Percentiles rank a stretch among this genome's conserved stretches.
phyloP scores from a whole-genome alignment of 345 rosid species.

The Eucalyptus cloeziana region DNA sequence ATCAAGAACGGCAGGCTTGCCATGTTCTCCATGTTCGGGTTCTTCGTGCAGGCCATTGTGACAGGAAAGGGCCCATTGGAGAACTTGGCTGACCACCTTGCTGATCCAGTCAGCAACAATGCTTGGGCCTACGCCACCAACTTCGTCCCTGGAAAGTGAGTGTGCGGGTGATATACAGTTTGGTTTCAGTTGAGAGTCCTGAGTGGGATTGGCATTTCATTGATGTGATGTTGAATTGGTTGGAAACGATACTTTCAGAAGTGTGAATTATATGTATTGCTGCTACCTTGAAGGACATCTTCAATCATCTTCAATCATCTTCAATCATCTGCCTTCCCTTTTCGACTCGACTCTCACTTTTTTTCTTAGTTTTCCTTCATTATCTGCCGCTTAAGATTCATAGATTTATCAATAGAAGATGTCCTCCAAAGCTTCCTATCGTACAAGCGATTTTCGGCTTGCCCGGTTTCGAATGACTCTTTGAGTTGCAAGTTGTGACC shows the following conservation, averaged over 20 bases:
- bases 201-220: neutral
- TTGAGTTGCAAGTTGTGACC: neutral
- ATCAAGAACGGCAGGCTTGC: slow-evolving; percentile 13
- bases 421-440: neutral
- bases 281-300: neutral
- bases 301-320: neutral
- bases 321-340: neutral
- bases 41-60: slow-evolving; percentile 3
- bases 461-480: neutral
- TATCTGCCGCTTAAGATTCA: neutral
- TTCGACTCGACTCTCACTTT: neutral
- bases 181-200: neutral
- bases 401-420: neutral
- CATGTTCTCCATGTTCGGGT: slow-evolving; percentile 11
- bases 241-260: neutral
- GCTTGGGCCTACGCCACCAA: slow-evolving; percentile 16
- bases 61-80: slow-evolving; percentile 11
- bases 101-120: slow-evolving; percentile 12
- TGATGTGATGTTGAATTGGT: neutral
- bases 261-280: neutral
- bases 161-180: neutral
- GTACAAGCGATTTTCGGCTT: neutral
- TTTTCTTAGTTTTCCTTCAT: neutral
- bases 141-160: slow-evolving; percentile 8
- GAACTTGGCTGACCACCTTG: slow-evolving; percentile 11